Base-by-base conservation (phyloP, 1,284 basidiomycete species). In the Rhodotorula sp. region DNA sequence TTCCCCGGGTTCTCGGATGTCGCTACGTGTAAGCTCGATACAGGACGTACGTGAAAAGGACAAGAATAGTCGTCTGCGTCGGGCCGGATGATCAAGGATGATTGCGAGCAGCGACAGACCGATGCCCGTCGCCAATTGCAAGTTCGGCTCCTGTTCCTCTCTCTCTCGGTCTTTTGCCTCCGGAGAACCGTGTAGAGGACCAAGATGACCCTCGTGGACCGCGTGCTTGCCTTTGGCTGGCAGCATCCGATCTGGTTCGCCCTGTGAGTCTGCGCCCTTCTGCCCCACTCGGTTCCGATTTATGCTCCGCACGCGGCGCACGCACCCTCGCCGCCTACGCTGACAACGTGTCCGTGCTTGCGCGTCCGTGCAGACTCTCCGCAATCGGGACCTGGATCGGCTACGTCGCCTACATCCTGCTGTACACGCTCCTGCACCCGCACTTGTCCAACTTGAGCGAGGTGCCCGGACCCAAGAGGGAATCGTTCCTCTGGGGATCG, bases 401-500 rank as follows among this genome's bases (percentile, higher is more conserved):
- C 39, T 29, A 43, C 6, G n/a, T 23, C 2, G 54, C 58, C 49
- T 70, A 64, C 56, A 2, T 64, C 51, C 23, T 65, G 47, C 47
- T 43, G 49, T 46, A 20, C 29, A 43, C 66, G 51, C 23, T 75
- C 62, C 18, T 71, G 34, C 46, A 47, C 39, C 69, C 71, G 5
- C 34, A 18, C n/a, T 15, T 34, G n/a, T 85, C 84, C 0, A 81
- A 84, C 3, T 79, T 85, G 20, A 81, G 81, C 23, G 76, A 79
- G 48, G 81, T 86, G 20, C 81, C 80, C 0, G 81, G 82, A 0
- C 84, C 84, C 1, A 79, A 80, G 0, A 80, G 79, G 2, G 81
- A 81, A 0, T 86, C 85, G 0, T 81, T 86, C 78, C 83, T 88
- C 79, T 81, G 85, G 76, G 87, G 87, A 12, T 87, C 88, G 79